Conservation (phyloP, 2,329 filamentous ascomycete genomes). For the Aureobasidium leucospermi region DNA sequence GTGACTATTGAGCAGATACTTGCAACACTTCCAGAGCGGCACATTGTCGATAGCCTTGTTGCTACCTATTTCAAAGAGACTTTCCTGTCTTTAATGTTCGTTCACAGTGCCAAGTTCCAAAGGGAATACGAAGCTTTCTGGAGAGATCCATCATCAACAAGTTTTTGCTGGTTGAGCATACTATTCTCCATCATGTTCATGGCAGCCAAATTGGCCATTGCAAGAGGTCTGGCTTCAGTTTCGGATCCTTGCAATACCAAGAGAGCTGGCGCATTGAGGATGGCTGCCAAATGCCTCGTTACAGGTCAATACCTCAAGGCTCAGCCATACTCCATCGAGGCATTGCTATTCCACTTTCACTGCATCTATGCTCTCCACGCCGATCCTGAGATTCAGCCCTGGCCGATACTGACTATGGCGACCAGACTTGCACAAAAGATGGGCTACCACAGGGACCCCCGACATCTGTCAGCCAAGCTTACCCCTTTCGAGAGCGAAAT, state of each 20-base stretch:
- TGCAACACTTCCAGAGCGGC: not conserved
- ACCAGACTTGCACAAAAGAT: constrained; percentile 12
- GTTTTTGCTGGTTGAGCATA: constrained; percentile 10
- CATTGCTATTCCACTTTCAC: not conserved
- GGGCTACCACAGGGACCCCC: constrained; percentile 16
- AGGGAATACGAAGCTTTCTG: constrained; percentile 13
- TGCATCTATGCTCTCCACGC: not conserved
- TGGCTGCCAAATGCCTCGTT: not conserved
- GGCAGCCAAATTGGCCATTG: not conserved
- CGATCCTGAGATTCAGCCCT: not conserved
- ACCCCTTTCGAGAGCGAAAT: constrained; percentile 16
- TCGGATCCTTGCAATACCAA: not conserved
- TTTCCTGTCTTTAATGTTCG: not conserved
- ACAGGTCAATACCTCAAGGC: constrained; percentile 8
- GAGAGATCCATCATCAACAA: not conserved
- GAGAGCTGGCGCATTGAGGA: not conserved
- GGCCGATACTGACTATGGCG: constrained; percentile 6
- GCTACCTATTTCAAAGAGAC: not conserved
- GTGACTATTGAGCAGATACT: not conserved
- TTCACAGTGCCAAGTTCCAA: constrained; percentile 9
- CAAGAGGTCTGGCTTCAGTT: not conserved
- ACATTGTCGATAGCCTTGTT: not conserved
- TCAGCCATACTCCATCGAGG: constrained; percentile 8
- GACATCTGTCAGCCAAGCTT: constrained; percentile 3
- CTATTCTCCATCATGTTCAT: constrained; percentile 12